phyloP scores from a whole-genome alignment of 768 basidiomycete genomes.

The Termitomyces sp. region DNA sequence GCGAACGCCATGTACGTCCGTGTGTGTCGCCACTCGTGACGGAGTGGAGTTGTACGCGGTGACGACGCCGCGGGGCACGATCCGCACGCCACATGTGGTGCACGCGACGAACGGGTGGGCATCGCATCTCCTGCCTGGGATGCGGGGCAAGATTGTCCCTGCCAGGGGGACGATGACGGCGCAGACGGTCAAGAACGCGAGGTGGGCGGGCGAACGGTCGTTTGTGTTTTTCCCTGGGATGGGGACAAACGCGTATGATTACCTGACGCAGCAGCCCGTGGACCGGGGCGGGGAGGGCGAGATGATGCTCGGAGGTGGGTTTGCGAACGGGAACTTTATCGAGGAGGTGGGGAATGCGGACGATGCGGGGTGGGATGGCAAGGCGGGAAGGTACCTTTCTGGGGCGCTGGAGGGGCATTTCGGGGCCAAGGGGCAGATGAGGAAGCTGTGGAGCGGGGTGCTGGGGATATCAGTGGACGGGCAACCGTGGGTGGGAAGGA shows the following conservation, averaged over 20 bases:
- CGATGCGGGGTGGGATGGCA: conserved; percentile 26
- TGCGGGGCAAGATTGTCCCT: conserved; percentile 62
- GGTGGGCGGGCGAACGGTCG: conserved; percentile 41
- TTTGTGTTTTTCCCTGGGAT: conserved; percentile 53
- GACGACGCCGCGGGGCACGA: conserved; percentile 54
- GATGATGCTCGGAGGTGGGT: conserved; percentile 68
- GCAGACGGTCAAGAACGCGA: conserved; percentile 25
- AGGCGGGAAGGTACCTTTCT: conserved; percentile 24
- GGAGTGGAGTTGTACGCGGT: conserved; percentile 40
- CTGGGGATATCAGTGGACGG: conserved; percentile 57
- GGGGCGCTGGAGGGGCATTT: conserved; percentile 52
- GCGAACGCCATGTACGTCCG: conserved; percentile 53
- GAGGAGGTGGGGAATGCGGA: conserved; percentile 33
- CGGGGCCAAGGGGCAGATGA: conserved; percentile 16
- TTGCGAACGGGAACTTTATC: conserved; percentile 23
- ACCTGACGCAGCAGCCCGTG: conserved; percentile 57
- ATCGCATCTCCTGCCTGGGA: conserved; percentile 60
- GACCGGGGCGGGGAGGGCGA: conserved; percentile 26
- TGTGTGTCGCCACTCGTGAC: conserved; percentile 16
- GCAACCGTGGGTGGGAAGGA: conserved; percentile 66
- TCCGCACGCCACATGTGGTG: conserved; percentile 59
- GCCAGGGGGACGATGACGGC: conserved; percentile 58
- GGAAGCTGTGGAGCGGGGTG: conserved; percentile 55
- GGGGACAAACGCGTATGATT: conserved; percentile 46
- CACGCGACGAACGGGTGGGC: conserved; percentile 86